Conservation (phyloP, 306 rosid species). For the Mimosa pudica region DNA sequence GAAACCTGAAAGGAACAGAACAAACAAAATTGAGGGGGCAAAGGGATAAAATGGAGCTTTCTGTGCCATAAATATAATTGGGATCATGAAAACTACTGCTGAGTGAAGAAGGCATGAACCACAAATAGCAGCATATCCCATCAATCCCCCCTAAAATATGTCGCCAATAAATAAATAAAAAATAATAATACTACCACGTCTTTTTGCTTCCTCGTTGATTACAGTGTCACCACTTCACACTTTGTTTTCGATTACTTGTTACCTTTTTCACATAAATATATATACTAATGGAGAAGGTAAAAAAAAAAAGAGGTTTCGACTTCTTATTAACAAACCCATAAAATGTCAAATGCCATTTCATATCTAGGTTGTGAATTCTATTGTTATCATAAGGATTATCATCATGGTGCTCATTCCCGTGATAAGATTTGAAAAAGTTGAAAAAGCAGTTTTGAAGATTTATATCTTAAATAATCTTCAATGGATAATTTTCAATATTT, state of each 20-base stretch:
- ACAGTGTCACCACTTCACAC: neutral
- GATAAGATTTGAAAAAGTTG: no score
- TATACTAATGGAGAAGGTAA: neutral
- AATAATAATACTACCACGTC: neutral
- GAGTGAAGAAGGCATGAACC: neutral
- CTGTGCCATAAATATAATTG: neutral
- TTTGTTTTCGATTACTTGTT: no score
- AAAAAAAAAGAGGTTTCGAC: neutral
- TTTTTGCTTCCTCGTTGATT: neutral
- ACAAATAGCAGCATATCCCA: neutral
- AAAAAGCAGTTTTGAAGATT: no score
- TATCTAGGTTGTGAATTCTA: no score
- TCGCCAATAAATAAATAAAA: no score
- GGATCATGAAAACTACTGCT: neutral
- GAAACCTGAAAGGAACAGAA: neutral
- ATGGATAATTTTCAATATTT: no score
- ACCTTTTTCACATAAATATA: no score
- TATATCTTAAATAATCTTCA: no score
- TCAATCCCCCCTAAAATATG: neutral
- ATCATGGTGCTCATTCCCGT: no score
- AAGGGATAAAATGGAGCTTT: neutral
- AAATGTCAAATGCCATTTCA: no score
- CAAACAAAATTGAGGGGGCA: neutral
- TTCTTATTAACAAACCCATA: neutral
- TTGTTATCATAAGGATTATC: no score